Base-by-base conservation (phyloP, 495 filamentous ascomycete genomes). In the Rhypophila decipiens region DNA sequence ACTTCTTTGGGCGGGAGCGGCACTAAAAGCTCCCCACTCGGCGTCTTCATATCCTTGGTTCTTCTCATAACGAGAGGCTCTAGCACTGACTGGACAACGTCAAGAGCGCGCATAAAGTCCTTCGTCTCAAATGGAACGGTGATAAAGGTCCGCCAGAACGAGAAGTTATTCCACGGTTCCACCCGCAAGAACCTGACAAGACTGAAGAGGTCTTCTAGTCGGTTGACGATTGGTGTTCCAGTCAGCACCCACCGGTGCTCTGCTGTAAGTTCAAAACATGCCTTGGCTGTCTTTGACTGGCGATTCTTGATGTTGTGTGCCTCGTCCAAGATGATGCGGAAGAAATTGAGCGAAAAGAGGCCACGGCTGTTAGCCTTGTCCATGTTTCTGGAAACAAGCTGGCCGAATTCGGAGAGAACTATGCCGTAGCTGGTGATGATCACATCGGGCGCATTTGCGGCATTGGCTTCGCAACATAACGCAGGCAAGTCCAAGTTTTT, bases 131-230 rank as follows among this genome's bases (percentile, higher is more conserved):
- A 98, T 0, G 93, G 93, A 12, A 91, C 82, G 0, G 94, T 98
- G 53, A 98, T 98, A 65, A 98, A 98, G 0, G 94, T 97, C 50
- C 90, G 87, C 93, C 93, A 98, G 69, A 94, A 98, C 3, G 89
- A 93, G 61, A 97, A 97, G 63, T 96, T 97, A 48, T 83, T 88
- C 93, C 93, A 98, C 1, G 93, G 93, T 57, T 97, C 94, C 7
- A 97, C 93, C 48, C 85, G 77, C 24, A 97, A 68, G 67, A 97
- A 98, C 13, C 85, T 78, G 20, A 98, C 88, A 24, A 97, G 67
- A 57, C 86, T 91, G 71, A 97, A 98, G n/a, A 98, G 73, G 67
- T 98, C 93, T 61, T 98, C 94, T 3, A 98, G 72, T 11, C 87
- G 85, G 60, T 98, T 98, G 53, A 98, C 91, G 40, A 98, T 98